Base-by-base conservation (phyloP, 2,329 filamentous ascomycete genomes). In the Fusarium heterosporum region DNA sequence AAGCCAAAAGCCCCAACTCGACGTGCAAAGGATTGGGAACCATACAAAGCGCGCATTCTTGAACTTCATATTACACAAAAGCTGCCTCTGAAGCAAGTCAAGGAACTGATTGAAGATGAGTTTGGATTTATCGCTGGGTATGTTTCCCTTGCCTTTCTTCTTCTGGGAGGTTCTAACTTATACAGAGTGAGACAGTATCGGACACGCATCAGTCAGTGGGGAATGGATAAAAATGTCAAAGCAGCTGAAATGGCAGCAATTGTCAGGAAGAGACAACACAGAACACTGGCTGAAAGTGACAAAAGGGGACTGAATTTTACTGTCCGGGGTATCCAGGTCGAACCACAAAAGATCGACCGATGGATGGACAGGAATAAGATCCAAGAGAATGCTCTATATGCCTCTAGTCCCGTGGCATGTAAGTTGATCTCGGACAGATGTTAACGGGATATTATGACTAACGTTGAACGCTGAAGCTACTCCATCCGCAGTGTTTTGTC, bases 151-250 rank as follows among this genome's bases (percentile, higher is more conserved):
- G 4, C 5, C 7, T 6, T 2, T 5, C 11, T 29, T 11, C 7
- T 1, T 5, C 9, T 11, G 8, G 1, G 7, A 25, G 3, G 11
- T 43, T 10, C 52, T 57, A 13, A 59, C 25, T 22, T 8, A 1
- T n/a, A 8, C 13, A 60, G 56, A 9, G 0, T 13, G 4, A 22
- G 57, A 1, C 57, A 61, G 3, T 61, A 45, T 25, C 55, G 9
- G 4, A 36, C 1, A 1, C 45, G 57, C 0, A 52, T 61, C 8
- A 26, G 6, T 4, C 17, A 43, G 14, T 61, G 57, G 57, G 39
- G 28, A 0, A 45, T 45, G n/a, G 57, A 61, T 16, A 61, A 61
- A 6, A 61, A 61, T 2, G 1, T 61, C 39, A 61, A 61, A 2
- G 3, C 25, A 3, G 2, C 0, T 0, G 57, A 61, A n/a, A 61